Evolutionary conservation across 306 rosid species (phyloP).

Genomic region (Sesbania bispinosa): DNA sequence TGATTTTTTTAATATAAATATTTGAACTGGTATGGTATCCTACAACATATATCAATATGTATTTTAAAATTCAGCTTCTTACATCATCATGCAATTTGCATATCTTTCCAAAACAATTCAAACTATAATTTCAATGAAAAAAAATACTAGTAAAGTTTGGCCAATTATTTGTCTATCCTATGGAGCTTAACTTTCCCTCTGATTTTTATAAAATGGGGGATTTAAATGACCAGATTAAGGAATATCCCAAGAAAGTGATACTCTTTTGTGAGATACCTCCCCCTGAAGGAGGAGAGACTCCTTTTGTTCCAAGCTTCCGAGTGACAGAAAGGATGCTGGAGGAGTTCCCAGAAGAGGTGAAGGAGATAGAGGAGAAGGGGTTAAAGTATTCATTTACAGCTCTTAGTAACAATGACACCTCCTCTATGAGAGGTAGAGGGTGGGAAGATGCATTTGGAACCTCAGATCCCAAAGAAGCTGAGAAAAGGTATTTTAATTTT

Average conservation of each 20-base stretch:
- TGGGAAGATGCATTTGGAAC: conserved; percentile 78
- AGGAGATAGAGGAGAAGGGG: conserved; percentile 55
- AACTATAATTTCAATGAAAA: not conserved
- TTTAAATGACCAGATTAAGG: conserved; percentile 51
- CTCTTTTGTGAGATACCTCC: conserved; percentile 80
- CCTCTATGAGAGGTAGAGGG: conserved; percentile 87
- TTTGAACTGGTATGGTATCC: not conserved
- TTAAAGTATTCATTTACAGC: conserved; percentile 67
- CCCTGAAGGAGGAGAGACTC: conserved; percentile 85
- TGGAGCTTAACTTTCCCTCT: not conserved
- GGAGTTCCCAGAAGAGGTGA: conserved; percentile 69
- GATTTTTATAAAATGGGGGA: not conserved
- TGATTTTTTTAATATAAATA: conserved; percentile 1
- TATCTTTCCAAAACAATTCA: not conserved
- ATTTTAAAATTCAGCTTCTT: not conserved
- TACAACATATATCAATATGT: not conserved
- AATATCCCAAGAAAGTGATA: conserved; percentile 53
- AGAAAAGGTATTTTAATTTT: conserved; percentile 43
- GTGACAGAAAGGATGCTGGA: conserved; percentile 64
- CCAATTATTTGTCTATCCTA: not conserved
- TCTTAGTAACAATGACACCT: conserved; percentile 43
- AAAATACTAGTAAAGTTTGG: not conserved
- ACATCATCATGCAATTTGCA: conserved; percentile 13
- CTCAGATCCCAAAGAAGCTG: conserved; percentile 58
- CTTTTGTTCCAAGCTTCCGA: conserved; percentile 75